Conservation (phyloP, 2,329 filamentous ascomycete genomes). For the Mariannaea elegans region DNA sequence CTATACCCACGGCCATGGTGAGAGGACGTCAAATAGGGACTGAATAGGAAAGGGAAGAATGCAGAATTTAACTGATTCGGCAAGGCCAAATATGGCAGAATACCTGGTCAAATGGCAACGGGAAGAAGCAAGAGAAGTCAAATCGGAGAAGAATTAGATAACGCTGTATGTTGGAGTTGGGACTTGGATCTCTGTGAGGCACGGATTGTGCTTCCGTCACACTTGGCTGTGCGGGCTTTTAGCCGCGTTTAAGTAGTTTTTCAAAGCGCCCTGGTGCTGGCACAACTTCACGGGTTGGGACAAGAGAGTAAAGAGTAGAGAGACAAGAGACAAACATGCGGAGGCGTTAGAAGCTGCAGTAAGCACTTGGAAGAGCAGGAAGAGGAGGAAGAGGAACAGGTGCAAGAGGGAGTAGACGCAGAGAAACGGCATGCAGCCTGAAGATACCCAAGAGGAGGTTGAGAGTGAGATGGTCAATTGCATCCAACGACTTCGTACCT, state of each 20-base stretch:
- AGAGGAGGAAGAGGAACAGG: neutral
- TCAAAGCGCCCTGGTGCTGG: neutral
- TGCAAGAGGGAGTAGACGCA: neutral
- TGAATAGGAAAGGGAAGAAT: neutral
- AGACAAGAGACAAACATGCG: too few species aligned
- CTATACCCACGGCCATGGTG: neutral
- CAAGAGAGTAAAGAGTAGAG: too few species aligned
- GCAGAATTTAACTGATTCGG: too few species aligned
- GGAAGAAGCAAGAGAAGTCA: neutral
- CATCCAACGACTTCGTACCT: neutral
- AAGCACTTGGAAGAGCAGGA: neutral
- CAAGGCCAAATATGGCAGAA: too few species aligned
- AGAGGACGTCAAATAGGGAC: neutral
- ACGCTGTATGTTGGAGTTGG: too few species aligned
- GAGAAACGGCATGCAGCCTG: neutral
- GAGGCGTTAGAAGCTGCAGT: neutral
- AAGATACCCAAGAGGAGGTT: neutral
- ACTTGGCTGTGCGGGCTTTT: neutral
- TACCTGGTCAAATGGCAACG: too few species aligned
- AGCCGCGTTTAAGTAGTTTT: neutral
- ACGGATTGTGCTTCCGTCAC: too few species aligned
- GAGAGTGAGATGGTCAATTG: neutral
- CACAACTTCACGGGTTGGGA: neutral
- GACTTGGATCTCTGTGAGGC: too few species aligned
- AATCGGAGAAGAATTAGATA: too few species aligned